A percentile compares a stretch with the other conserved stretches of the same genome.
Conservation (phyloP, 2,329 filamentous ascomycete species). For the Aspergillus pseudonomiae region DNA sequence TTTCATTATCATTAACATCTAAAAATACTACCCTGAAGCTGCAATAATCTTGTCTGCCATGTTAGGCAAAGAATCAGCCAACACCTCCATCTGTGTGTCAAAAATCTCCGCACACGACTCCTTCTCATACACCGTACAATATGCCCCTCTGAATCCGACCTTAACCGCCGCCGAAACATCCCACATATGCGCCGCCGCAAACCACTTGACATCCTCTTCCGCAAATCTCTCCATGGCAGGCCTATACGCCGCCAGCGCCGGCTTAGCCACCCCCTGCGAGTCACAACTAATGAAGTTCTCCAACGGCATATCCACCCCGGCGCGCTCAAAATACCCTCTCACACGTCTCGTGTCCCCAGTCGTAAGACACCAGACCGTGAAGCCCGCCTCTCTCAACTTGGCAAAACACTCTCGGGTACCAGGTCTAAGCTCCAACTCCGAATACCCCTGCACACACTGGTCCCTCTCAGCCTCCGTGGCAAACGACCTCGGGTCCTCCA, state of each 20-base stretch:
- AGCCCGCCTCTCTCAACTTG: constrained; percentile 49
- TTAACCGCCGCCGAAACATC: constrained; percentile 57
- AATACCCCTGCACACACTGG: constrained; percentile 42
- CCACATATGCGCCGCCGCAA: constrained; percentile 64
- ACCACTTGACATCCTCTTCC: constrained; percentile 51
- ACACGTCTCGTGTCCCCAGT: constrained; percentile 56
- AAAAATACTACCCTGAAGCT: not conserved
- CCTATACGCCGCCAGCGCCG: constrained; percentile 52
- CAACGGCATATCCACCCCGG: constrained; percentile 52
- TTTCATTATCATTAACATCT: not conserved
- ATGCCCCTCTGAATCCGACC: constrained; percentile 58
- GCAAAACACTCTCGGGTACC: constrained; percentile 43
- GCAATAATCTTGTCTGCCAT: constrained; percentile 49
- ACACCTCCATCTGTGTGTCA: constrained; percentile 54
- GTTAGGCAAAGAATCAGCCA: constrained; percentile 49
- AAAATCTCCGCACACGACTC: constrained; percentile 56
- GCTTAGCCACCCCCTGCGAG: constrained; percentile 52
- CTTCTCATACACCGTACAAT: constrained; percentile 57
- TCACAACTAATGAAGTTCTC: constrained; percentile 59
- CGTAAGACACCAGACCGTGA: constrained; percentile 59
- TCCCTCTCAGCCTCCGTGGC: constrained; percentile 46
- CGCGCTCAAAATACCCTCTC: constrained; percentile 55
- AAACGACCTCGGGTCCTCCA: constrained; percentile 41
- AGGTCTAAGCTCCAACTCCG: constrained; percentile 33
- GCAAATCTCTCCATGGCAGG: constrained; percentile 48